These are phyloP conservation scores for Thuidium tamariscinum DNA, from an alignment of 225 moss, liverwort and hornwort species.

Conservation along the genomic window DNA sequence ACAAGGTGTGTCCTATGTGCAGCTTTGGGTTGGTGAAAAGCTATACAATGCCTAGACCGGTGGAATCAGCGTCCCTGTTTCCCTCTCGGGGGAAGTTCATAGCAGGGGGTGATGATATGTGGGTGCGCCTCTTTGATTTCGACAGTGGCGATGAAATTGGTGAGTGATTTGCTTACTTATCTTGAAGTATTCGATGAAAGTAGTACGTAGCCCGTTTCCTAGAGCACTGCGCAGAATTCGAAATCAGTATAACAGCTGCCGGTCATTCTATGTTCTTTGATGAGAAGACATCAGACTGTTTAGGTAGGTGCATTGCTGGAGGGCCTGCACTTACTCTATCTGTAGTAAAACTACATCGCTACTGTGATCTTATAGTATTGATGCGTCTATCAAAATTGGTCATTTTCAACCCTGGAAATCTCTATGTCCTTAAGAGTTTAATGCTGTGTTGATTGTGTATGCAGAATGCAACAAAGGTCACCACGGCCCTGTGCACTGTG, in stretches of 20 bases:
- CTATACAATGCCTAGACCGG: slow-evolving; percentile 92
- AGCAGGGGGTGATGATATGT: slow-evolving; percentile 98
- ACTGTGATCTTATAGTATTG: not conserved
- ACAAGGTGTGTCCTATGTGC: not conserved
- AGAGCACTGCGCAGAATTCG: not conserved
- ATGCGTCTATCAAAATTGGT: not conserved
- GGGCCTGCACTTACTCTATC: not conserved
- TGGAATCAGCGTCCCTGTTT: slow-evolving; percentile 92
- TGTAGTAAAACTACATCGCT: not conserved
- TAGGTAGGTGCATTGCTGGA: not conserved
- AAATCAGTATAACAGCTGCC: not conserved
- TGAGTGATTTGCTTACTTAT: slow-evolving; percentile 14
- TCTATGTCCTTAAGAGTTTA: not conserved
- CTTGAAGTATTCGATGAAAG: not conserved
- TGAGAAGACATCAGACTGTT: not conserved
- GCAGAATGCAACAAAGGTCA: slow-evolving; percentile 99
- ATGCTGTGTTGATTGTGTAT: not conserved
- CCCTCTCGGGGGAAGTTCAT: slow-evolving; percentile 91
- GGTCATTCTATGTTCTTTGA: not conserved
- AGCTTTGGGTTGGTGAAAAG: slow-evolving; percentile 98
- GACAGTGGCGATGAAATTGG: slow-evolving; percentile 93
- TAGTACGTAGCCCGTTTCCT: not conserved
- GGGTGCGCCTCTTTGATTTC: slow-evolving; percentile 98
- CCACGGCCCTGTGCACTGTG: slow-evolving; percentile 96
- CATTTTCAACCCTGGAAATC: not conserved